Conservation (phyloP, 306 rosid genomes). For the Mucuna pruriens region DNA sequence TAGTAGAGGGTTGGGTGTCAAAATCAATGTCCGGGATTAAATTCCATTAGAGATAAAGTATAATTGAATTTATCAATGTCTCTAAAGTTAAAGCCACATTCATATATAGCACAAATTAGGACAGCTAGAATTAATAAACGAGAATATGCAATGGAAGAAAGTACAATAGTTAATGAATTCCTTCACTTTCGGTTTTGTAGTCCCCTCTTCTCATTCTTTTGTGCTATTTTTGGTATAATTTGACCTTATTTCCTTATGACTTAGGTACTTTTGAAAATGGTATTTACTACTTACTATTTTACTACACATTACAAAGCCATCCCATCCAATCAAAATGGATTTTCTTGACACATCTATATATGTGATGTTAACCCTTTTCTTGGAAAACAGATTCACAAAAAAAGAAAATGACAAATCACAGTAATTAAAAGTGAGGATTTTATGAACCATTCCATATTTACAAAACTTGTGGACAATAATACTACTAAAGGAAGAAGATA, state of each 20-base stretch:
- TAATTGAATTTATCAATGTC: neutral
- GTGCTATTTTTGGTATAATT: neutral
- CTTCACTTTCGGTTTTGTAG: neutral
- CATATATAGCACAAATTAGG: neutral
- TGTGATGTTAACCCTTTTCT: neutral
- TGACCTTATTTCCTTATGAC: neutral
- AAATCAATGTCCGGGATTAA: neutral
- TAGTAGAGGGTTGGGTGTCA: neutral
- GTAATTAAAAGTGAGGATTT: neutral
- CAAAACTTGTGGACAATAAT: neutral
- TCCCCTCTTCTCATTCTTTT: neutral
- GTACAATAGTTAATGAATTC: neutral
- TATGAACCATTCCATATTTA: neutral
- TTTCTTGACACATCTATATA: neutral
- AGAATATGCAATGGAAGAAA: neutral
- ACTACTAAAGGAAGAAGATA: neutral
- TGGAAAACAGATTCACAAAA: neutral
- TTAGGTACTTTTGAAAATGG: neutral
- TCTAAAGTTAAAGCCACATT: neutral
- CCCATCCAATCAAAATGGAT: neutral
- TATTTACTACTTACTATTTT: neutral
- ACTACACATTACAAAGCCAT: neutral
- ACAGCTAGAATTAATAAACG: neutral
- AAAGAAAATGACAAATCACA: neutral
- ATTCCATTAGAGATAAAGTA: neutral